phyloP scores from a whole-genome alignment of 306 rosid species.

The Hippophae tibetana region DNA sequence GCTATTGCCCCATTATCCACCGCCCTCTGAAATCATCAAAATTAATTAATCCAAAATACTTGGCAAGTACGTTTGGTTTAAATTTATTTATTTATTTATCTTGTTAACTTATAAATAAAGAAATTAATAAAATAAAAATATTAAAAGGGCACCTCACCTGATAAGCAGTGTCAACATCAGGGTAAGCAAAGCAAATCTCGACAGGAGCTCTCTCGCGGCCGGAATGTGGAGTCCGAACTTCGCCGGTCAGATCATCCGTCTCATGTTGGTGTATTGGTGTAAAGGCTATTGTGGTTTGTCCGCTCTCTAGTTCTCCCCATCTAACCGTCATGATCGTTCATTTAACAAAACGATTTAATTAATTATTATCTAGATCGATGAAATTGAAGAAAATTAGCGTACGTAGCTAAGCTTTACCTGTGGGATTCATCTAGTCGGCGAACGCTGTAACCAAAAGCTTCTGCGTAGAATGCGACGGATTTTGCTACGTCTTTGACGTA shows the following conservation, averaged over 20 bases:
- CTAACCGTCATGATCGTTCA: conserved; percentile 11
- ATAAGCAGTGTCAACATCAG: conserved; percentile 66
- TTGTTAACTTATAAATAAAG: background rate
- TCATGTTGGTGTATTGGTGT: conserved; percentile 70
- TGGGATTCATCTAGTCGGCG: conserved; percentile 71
- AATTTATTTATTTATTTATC: too few species aligned
- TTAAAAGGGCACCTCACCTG: conserved; percentile 27
- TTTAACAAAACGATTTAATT: background rate
- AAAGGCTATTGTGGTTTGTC: conserved; percentile 75
- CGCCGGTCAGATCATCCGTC: conserved; percentile 62
- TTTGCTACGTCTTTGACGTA: conserved; percentile 64
- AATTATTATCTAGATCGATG: background rate
- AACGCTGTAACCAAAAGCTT: conserved; percentile 61
- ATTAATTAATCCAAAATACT: too few species aligned
- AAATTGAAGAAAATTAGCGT: background rate
- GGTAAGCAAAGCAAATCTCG: conserved; percentile 63
- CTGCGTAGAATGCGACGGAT: conserved; percentile 56
- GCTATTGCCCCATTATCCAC: conserved; percentile 73
- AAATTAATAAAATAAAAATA: background rate
- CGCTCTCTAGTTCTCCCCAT: conserved; percentile 86
- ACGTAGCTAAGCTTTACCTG: conserved; percentile 19
- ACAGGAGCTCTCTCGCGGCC: conserved; percentile 35
- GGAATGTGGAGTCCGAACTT: conserved; percentile 33
- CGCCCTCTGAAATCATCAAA: conserved; percentile 40
- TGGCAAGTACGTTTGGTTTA: too few species aligned